Percentiles rank a stretch among this genome's conserved stretches.
These are phyloP conservation scores for Hypoxylon sp. DNA, from an alignment of 2,329 filamentous ascomycete species.

Conservation along the genomic window DNA sequence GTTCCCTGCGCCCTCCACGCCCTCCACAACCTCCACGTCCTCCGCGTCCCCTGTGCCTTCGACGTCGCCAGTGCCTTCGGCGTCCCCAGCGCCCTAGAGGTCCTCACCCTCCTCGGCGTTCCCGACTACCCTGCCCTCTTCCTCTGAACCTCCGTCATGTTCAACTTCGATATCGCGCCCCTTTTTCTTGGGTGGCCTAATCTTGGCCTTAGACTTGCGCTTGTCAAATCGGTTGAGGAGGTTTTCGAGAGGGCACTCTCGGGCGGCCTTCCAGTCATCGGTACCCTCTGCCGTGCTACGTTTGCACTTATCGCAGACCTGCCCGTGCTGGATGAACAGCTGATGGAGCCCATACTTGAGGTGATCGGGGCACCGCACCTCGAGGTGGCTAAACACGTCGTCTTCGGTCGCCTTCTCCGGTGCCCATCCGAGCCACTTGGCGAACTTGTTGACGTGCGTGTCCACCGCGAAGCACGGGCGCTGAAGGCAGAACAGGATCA, in stretches of 20 bases:
- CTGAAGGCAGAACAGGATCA: constrained; percentile 63
- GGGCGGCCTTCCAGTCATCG: constrained; percentile 65
- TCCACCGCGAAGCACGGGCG: constrained; percentile 64
- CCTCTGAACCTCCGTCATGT: too few species aligned
- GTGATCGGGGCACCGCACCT: constrained; percentile 58
- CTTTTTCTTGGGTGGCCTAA: constrained; percentile 22
- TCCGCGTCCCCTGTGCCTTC: not conserved
- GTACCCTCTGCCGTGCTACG: constrained; percentile 64
- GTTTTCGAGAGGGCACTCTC: constrained; percentile 52
- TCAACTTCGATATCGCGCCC: not conserved
- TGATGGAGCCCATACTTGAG: constrained; percentile 65
- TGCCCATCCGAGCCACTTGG: constrained; percentile 62
- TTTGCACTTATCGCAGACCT: constrained; percentile 57
- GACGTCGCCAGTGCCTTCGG: constrained; percentile 7
- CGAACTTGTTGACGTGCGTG: constrained; percentile 63
- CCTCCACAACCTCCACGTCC: not conserved
- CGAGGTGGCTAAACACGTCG: constrained; percentile 61
- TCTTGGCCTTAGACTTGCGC: constrained; percentile 33
- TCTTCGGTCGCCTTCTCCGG: constrained; percentile 58
- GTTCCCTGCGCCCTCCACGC: not conserved
- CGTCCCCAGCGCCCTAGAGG: constrained; percentile 1
- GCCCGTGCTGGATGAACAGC: constrained; percentile 62
- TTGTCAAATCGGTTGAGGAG: constrained; percentile 49
- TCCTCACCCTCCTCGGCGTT: too few species aligned
- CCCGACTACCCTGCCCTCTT: too few species aligned